These are phyloP conservation scores for Sphaceloma murrayae DNA, from an alignment of 2,329 filamentous ascomycete species.

Conservation along the genomic window DNA sequence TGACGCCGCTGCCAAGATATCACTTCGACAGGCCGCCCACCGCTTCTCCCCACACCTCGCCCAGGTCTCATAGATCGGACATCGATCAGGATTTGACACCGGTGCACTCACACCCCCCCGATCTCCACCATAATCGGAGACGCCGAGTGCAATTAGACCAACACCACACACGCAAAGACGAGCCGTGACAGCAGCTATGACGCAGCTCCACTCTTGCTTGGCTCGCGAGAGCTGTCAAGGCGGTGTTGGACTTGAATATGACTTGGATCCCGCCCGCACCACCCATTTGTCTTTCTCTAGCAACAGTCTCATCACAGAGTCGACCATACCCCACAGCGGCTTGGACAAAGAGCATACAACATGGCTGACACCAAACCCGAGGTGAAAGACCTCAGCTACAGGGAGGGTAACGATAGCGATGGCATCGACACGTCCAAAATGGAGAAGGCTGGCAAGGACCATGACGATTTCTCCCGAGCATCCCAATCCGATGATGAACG, in stretches of 20 bases:
- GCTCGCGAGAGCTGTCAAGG: neutral
- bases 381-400: neutral
- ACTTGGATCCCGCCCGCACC: neutral
- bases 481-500: slow-evolving; percentile 7
- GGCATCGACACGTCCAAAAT: slow-evolving; percentile 6
- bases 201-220: slow-evolving; percentile 7
- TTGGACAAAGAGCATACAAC: neutral
- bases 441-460: slow-evolving; percentile 4
- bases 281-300: neutral
- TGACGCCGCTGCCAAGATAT: slow-evolving; percentile 6
- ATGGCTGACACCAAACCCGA: slow-evolving; percentile 7
- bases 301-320: too few relatives aligned
- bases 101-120: neutral
- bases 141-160: slow-evolving; percentile 1
- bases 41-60: slow-evolving; percentile 5
- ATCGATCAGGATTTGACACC: slow-evolving; percentile 7
- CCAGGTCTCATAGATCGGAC: slow-evolving; percentile 3
- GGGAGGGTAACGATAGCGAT: slow-evolving; percentile 7
- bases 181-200: slow-evolving; percentile 12
- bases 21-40: neutral
- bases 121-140: slow-evolving; percentile 8
- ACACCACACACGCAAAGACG: neutral
- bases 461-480: slow-evolving; percentile 1
- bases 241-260: slow-evolving; percentile 3
- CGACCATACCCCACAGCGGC: too few relatives aligned